Evolutionary conservation across 2,329 filamentous ascomycete genomes (phyloP).

Genomic region (Verticillium alfalfae): DNA sequence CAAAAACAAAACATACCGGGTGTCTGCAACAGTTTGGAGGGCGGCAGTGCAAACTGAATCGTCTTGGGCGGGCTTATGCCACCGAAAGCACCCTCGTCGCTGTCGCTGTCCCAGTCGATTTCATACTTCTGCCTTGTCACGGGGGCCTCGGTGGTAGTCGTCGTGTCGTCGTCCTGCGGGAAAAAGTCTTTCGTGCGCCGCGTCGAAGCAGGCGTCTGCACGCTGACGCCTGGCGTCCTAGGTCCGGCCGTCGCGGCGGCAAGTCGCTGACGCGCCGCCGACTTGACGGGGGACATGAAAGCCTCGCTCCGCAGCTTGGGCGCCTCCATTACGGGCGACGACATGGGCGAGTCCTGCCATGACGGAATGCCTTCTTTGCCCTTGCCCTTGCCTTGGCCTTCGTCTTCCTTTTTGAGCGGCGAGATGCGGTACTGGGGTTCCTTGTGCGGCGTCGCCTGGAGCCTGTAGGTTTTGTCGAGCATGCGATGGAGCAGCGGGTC

Average conservation of each 20-base stretch:
- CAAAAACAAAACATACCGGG: constrained; percentile 45
- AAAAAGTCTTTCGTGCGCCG: constrained; percentile 49
- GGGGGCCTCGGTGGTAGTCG: constrained; percentile 14
- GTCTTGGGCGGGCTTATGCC: constrained; percentile 91
- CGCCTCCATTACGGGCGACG: constrained; percentile 71
- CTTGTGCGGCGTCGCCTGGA: constrained; percentile 85
- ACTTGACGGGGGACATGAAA: constrained; percentile 68
- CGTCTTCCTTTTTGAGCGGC: constrained; percentile 33
- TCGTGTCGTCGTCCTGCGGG: constrained; percentile 17
- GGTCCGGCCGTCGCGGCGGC: constrained; percentile 41
- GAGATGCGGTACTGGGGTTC: constrained; percentile 32
- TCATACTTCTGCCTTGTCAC: constrained; percentile 39
- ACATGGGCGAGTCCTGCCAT: constrained; percentile 57
- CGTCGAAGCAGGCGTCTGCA: constrained; percentile 65
- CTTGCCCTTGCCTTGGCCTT: constrained; percentile 24
- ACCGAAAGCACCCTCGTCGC: constrained; percentile 55
- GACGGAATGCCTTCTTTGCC: constrained; percentile 27
- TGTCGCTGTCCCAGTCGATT: constrained; percentile 71
- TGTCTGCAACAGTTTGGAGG: constrained; percentile 72
- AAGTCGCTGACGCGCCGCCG: constrained; percentile 36
- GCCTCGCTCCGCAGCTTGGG: constrained; percentile 81
- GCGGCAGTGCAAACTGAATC: constrained; percentile 77
- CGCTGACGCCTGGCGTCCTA: constrained; percentile 76
- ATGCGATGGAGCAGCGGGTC: constrained; percentile 85
- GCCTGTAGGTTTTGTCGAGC: constrained; percentile 91